Conservation (phyloP, 768 basidiomycete genomes). For the Tricholoma matsutake region DNA sequence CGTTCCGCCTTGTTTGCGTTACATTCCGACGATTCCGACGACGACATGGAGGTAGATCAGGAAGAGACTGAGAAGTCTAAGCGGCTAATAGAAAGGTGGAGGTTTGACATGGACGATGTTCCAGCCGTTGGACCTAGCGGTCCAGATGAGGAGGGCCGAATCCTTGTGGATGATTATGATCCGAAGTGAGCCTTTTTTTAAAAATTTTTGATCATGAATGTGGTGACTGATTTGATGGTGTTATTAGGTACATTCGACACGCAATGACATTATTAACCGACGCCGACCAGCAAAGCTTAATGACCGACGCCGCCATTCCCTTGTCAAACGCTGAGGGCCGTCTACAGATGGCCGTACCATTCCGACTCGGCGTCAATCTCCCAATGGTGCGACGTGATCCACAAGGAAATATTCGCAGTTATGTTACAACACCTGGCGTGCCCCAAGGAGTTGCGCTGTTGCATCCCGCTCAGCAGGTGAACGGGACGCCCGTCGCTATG, state of each 20-base stretch:
- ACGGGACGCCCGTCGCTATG: conserved; percentile 56
- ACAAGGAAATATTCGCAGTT: conserved; percentile 25
- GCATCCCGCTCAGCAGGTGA: conserved; percentile 18
- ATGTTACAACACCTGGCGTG: conserved; percentile 15
- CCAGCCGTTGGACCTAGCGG: conserved; percentile 57
- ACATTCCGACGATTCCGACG: conserved; percentile 14
- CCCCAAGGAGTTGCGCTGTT: conserved; percentile 8
- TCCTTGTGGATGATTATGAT: conserved; percentile 70
- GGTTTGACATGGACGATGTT: conserved; percentile 63
- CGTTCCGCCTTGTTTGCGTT: conserved; percentile 29
- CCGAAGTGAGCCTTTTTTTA: conserved; percentile 36
- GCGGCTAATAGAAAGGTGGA: conserved; percentile 51
- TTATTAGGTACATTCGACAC: conserved; percentile 51
- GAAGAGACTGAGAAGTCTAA: conserved; percentile 35
- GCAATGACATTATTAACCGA: conserved; percentile 57
- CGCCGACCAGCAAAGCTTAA: conserved; percentile 45
- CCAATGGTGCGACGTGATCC: conserved; percentile 32
- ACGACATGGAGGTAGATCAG: conserved; percentile 33
- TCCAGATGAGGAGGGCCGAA: conserved; percentile 63
- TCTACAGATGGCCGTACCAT: conserved; percentile 48
- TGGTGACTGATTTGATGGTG: neutral
- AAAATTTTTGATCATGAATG: neutral
- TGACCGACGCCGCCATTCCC: conserved; percentile 49
- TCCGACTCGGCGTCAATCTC: conserved; percentile 39
- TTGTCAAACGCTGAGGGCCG: conserved; percentile 47